Evolutionary conservation across 805 yeast genomes (phyloP).

Genomic region (Komagataella ulmi): DNA sequence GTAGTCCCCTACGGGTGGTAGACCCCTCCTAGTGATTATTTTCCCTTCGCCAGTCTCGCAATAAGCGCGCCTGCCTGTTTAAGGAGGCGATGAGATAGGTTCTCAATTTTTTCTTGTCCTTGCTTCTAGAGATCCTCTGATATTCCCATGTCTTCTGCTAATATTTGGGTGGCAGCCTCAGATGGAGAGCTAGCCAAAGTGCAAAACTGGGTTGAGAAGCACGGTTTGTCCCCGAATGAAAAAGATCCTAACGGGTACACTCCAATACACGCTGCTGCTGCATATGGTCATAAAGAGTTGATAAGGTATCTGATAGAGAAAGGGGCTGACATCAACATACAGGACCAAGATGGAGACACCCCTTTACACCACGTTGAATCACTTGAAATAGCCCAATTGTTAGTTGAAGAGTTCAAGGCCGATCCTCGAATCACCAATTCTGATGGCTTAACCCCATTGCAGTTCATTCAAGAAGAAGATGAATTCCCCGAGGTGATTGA

Average conservation of each 20-base stretch:
- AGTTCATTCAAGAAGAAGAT: constrained; percentile 69
- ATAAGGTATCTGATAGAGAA: constrained; percentile 36
- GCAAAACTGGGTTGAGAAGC: constrained; percentile 34
- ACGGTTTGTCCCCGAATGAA: constrained; percentile 48
- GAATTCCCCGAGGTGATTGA: constrained; percentile 70
- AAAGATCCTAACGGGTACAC: constrained; percentile 93
- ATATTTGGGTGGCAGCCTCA: constrained; percentile 93
- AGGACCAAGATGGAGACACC: constrained; percentile 86
- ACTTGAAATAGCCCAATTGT: constrained; percentile 41
- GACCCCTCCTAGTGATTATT: too few species aligned
- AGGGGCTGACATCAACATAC: constrained; percentile 75
- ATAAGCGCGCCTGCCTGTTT: background rate
- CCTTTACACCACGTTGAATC: constrained; percentile 89
- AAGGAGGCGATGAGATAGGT: background rate
- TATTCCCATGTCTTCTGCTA: constrained; percentile 19
- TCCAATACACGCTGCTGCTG: constrained; percentile 94
- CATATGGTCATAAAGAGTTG: constrained; percentile 72
- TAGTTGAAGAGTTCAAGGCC: constrained; percentile 60
- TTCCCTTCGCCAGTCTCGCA: background rate
- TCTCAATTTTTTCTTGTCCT: background rate
- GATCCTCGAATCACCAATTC: constrained; percentile 48
- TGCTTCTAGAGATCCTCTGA: background rate
- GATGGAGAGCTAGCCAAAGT: constrained; percentile 61
- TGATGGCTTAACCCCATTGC: constrained; percentile 66
- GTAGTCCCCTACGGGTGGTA: too few species aligned